These are phyloP conservation scores for Rhexocercosporidium sp. DNA, from an alignment of 2,329 filamentous ascomycete genomes.

Conservation along the genomic window DNA sequence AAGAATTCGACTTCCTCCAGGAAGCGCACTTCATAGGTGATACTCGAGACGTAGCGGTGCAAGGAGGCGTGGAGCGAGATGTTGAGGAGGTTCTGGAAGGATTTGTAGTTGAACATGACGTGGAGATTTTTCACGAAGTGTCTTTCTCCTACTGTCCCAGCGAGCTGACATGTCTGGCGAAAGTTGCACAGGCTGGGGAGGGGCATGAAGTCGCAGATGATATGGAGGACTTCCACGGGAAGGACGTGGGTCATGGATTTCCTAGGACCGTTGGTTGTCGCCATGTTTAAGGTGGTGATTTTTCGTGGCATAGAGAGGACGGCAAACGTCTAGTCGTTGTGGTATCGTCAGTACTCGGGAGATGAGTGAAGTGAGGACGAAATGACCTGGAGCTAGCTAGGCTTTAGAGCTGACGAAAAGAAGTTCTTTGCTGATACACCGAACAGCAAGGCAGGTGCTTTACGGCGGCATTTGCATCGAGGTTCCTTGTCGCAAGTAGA, in stretches of 20 bases:
- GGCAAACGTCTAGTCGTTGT: neutral
- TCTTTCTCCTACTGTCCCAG: neutral
- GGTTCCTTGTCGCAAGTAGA: neutral
- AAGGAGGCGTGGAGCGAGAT: constrained; percentile 1
- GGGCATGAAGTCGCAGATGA: constrained; percentile 1
- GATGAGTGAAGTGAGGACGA: neutral
- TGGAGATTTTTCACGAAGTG: neutral
- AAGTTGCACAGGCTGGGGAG: neutral
- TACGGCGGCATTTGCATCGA: neutral
- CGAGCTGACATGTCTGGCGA: neutral
- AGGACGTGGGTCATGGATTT: neutral
- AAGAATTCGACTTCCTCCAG: neutral
- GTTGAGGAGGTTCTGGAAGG: constrained; percentile 10
- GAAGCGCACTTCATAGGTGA: constrained; percentile 4
- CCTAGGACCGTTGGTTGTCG: neutral
- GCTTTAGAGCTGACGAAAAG: neutral
- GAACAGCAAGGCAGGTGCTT: neutral
- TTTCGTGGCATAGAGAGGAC: neutral
- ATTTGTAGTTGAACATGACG: constrained; percentile 11
- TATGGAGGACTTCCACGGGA: neutral
- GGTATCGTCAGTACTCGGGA: neutral
- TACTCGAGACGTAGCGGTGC: constrained; percentile 1
- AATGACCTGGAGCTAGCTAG: neutral
- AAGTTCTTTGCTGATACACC: neutral
- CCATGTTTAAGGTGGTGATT: neutral